Base-by-base conservation (phyloP, 352 stramenopile genomes). In the Globisporangium carolinianum region DNA sequence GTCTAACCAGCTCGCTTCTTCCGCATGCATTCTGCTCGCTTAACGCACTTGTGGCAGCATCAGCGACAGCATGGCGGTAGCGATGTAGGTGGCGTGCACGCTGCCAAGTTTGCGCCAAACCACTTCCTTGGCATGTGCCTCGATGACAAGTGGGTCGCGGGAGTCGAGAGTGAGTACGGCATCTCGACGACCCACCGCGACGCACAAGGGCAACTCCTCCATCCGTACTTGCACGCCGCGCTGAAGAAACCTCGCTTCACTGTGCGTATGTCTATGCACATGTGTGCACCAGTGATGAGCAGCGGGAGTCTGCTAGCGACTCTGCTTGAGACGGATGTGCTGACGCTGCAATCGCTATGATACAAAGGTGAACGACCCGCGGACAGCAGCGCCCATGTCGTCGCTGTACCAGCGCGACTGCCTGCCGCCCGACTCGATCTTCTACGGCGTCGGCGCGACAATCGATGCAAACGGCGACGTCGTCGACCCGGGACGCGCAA, bases 81-180 rank as follows among this genome's bases (percentile, higher is more conserved):
- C 46, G 5, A 35, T 35, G 11, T 5, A 35, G 10, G 46, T 17
- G 24, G 24, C 0, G 24, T 24, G 24, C 24, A 24, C 6, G 57
- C 57, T 47, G 65, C 67, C 12, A 55, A 52, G 47, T 58, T 67
- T 17, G 70, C 73, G 1, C 68, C 66, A 3, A 79, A 83, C 47
- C 45, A 79, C 38, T 61, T 76, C 11, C 55, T 83, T 14, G 71
- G 73, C 38, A 69, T 61, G 35, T 78, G 73, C 18, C 61, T 83
- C 6, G 68, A 79, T 32, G 45, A 76, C 3, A 47, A 10, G n/a
- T 83, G 73, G 73, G 71, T 65, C 18, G 49, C 61, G 8, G 50
- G 41, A 0, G 52, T 75, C 1, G 67, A 67, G 18, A 43, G 55
- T 6, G 53, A 57, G 17, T 43, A 75, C 35, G 66, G 60, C 5